Evolutionary conservation across 116 monocot species (phyloP).

Genomic region (Phalaenopsis hybrid): DNA sequence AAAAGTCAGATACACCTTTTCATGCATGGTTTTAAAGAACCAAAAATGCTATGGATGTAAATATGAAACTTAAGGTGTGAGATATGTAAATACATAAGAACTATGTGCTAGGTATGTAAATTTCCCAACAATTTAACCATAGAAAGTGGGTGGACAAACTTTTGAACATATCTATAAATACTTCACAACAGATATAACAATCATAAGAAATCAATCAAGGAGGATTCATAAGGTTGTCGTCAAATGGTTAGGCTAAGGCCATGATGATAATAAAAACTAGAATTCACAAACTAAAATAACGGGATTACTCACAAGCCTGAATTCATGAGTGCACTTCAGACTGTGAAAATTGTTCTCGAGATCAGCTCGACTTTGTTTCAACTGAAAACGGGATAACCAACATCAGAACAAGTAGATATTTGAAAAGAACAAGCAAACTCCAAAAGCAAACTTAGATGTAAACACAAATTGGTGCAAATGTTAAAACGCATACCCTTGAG

Average conservation of each 20-base stretch:
- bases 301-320: constrained; percentile 51
- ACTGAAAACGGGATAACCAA: constrained; percentile 34
- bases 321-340: constrained; percentile 48
- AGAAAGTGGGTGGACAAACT: neutral
- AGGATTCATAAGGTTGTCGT: neutral
- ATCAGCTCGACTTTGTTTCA: constrained; percentile 50
- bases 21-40: no score
- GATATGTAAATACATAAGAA: no score
- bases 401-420: neutral
- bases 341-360: constrained; percentile 47
- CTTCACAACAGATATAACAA: neutral
- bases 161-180: neutral
- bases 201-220: neutral
- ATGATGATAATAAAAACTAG: neutral
- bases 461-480: neutral
- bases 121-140: neutral
- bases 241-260: neutral
- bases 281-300: neutral
- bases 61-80: no score
- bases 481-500: constrained; percentile 29
- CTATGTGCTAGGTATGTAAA: no score
- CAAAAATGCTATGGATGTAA: no score
- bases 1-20: no score
- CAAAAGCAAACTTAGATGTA: neutral
- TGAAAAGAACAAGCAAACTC: neutral